These are phyloP conservation scores for Mortierella sp. DNA, from an alignment of 371 early-diverging fungal species.

Conservation along the genomic window DNA sequence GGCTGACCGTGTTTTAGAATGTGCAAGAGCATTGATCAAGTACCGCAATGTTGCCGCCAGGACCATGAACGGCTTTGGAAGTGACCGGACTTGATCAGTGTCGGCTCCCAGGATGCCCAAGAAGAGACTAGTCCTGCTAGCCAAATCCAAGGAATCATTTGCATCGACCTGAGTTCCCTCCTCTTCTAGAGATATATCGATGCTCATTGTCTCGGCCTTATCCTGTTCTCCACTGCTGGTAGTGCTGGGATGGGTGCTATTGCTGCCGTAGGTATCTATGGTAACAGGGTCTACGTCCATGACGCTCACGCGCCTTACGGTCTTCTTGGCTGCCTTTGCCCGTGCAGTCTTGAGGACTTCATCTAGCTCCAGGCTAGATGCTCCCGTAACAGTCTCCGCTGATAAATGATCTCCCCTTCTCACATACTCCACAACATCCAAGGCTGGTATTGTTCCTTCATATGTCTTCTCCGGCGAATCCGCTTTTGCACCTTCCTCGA, in stretches of 20 bases:
- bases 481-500: background rate
- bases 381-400: slow-evolving; percentile 42
- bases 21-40: slow-evolving; percentile 45
- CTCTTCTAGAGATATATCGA: slow-evolving; percentile 9
- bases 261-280: background rate
- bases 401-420: slow-evolving; percentile 52
- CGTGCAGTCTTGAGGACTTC: slow-evolving; percentile 16
- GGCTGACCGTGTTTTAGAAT: slow-evolving; percentile 46
- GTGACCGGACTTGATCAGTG: slow-evolving; percentile 33
- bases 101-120: slow-evolving; percentile 44
- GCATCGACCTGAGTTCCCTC: background rate
- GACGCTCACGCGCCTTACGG: slow-evolving; percentile 23
- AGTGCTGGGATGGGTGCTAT: background rate
- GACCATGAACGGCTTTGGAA: slow-evolving; percentile 39
- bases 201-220: slow-evolving; percentile 7
- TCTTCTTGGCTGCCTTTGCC: slow-evolving; percentile 9
- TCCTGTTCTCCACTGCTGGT: background rate
- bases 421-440: slow-evolving; percentile 53
- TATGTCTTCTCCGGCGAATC: background rate
- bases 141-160: background rate
- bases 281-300: slow-evolving; percentile 28
- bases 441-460: background rate
- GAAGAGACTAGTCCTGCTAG: slow-evolving; percentile 49
- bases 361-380: slow-evolving; percentile 34
- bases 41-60: slow-evolving; percentile 51